Evolutionary conservation across 805 yeast genomes (phyloP).

Genomic region (Wickerhamiella hasegawae): DNA sequence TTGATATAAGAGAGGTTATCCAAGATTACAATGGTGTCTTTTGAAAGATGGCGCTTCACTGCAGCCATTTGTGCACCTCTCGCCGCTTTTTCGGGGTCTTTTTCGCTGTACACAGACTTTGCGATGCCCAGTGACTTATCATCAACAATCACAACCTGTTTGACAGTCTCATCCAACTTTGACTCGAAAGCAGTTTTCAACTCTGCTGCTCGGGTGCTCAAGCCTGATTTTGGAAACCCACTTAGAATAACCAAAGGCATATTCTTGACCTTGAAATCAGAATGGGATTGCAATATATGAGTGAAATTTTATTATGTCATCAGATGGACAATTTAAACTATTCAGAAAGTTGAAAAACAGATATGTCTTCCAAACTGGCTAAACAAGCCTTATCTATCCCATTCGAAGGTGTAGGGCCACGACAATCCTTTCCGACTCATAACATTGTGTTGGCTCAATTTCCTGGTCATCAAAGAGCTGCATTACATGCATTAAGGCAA

Average conservation of each 20-base stretch:
- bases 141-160: slow-evolving; percentile 48
- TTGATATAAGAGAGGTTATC: slow-evolving; percentile 84
- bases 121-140: slow-evolving; percentile 66
- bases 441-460: slow-evolving; percentile 59
- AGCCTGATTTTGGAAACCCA: slow-evolving; percentile 79
- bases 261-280: too few relatives aligned
- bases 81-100: slow-evolving; percentile 62
- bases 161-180: slow-evolving; percentile 32
- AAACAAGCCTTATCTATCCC: too few relatives aligned
- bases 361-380: too few relatives aligned
- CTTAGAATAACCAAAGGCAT: slow-evolving; percentile 82
- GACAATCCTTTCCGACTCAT: slow-evolving; percentile 58
- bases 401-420: too few relatives aligned
- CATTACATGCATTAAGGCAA: slow-evolving; percentile 48
- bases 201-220: slow-evolving; percentile 53
- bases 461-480: slow-evolving; percentile 74
- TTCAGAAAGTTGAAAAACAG: too few relatives aligned
- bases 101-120: slow-evolving; percentile 52
- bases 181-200: slow-evolving; percentile 33
- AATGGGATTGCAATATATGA: too few relatives aligned
- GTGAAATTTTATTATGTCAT: too few relatives aligned
- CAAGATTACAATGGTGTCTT: slow-evolving; percentile 57
- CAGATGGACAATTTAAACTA: too few relatives aligned
- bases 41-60: slow-evolving; percentile 62
- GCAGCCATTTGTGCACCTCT: slow-evolving; percentile 80